These are phyloP conservation scores for Euptelea pleiosperma DNA, from an alignment of 164 flowering plant genomes.

Conservation along the genomic window DNA sequence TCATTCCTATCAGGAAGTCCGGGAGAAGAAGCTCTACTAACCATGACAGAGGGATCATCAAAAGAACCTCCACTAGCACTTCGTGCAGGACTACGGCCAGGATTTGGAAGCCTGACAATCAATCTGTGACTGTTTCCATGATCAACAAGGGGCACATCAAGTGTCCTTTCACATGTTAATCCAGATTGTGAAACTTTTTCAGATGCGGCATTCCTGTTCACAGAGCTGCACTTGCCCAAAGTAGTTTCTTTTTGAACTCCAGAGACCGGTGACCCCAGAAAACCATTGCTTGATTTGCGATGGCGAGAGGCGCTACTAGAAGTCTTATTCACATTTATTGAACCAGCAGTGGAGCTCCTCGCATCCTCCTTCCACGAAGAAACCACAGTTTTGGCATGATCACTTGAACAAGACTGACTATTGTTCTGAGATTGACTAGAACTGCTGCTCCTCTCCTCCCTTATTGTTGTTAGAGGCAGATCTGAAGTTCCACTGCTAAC, in stretches of 20 bases:
- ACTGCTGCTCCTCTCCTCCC: slow-evolving; percentile 61
- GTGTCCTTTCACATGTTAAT: slow-evolving; percentile 34
- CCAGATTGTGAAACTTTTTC: slow-evolving; percentile 56
- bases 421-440: slow-evolving; percentile 85
- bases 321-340: slow-evolving; percentile 38
- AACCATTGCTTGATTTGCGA: slow-evolving; percentile 59
- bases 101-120: slow-evolving; percentile 76
- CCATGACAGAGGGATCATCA: slow-evolving; percentile 37
- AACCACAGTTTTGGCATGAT: slow-evolving; percentile 49
- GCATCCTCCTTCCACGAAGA: slow-evolving; percentile 66
- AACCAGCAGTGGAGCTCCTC: slow-evolving; percentile 62
- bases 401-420: slow-evolving; percentile 76
- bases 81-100: slow-evolving; percentile 44
- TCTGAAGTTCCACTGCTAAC: slow-evolving; percentile 28
- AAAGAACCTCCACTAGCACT: slow-evolving; percentile 41
- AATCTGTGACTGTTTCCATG: slow-evolving; percentile 63
- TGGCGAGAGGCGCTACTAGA: slow-evolving; percentile 50
- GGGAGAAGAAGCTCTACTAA: slow-evolving; percentile 54
- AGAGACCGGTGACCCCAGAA: slow-evolving; percentile 34
- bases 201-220: slow-evolving; percentile 30
- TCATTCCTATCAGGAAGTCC: slow-evolving; percentile 52
- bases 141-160: slow-evolving; percentile 36
- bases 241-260: slow-evolving; percentile 56
- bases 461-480: slow-evolving; percentile 25
- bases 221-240: slow-evolving; percentile 37